Base-by-base conservation (phyloP, 2,329 filamentous ascomycete species). In the Talaromyces atroroseus region DNA sequence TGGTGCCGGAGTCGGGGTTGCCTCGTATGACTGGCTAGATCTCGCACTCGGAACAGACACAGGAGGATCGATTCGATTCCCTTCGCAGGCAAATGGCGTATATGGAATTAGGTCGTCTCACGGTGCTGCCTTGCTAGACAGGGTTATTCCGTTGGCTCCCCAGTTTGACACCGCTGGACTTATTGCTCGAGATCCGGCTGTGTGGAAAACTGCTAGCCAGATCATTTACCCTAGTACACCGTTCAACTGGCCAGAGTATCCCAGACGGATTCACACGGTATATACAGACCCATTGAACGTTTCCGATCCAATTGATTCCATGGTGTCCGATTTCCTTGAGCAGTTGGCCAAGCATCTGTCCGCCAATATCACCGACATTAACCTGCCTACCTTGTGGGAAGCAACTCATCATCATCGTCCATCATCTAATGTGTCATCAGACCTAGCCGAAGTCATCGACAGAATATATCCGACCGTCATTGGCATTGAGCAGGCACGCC, bases 21-120 rank as follows among this genome's bases (percentile, higher is more conserved):
- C 70, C 12, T 68, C 69, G 0, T 79, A 79, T 57, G 61, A 69
- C 4, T 80, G 76, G 76, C 54, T 80, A 4, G 66, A 71, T 29
- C 55, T 68, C 23, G 67, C 74, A 2, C 59, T 76, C 14, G 55
- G 50, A 12, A 48, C 55, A 5, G 55, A 57, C 24, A 77, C 54
- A 1, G 54, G 54, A 20, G 47, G 47, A 14, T 56, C 54, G 40
- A 51, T 82, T 40, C 74, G 80, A 18, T 71, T 71, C 5, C 80
- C 80, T 0, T 69, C 76, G 0, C 70, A 76, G 51, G 74, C 76
- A 0, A 76, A 81, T 61, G 79, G 79, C 2, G 62, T 78, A 1
- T 82, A 76, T 54, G 79, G 79, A 1, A 81, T 81, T 51, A 67
- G 79, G 3, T 79, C 80, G 2, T 76, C 75, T 0, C 73, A 77